Evolutionary conservation across 1,139 yeast species (phyloP).

Genomic region (Tardiomyces digboiensis): DNA sequence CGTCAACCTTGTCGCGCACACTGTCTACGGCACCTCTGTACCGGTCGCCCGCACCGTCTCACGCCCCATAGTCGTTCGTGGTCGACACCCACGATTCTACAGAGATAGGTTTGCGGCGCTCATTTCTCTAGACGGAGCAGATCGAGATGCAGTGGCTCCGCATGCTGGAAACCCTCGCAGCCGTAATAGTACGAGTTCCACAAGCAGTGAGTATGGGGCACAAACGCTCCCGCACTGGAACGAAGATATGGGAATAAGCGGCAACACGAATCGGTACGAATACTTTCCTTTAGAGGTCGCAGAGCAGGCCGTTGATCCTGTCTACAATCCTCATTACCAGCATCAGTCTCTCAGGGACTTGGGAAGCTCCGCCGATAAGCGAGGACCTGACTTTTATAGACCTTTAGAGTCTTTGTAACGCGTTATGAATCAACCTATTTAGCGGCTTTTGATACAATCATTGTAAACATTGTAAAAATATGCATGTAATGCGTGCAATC

Average conservation of each 20-base stretch:
- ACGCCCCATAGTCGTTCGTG: neutral
- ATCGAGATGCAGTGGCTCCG: too few relatives aligned
- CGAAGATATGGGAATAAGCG: neutral
- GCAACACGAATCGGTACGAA: neutral
- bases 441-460: too few relatives aligned
- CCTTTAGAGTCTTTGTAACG: neutral
- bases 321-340: neutral
- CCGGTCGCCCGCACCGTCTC: neutral
- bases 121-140: neutral
- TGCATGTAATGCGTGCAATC: too few relatives aligned
- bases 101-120: neutral
- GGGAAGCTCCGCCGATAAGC: neutral
- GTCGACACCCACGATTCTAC: neutral
- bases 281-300: neutral
- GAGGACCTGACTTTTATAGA: neutral
- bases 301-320: neutral
- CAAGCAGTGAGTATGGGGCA: neutral
- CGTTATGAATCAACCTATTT: neutral
- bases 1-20: neutral
- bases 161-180: neutral
- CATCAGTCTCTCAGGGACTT: neutral
- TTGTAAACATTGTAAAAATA: too few relatives aligned
- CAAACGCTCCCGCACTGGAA: neutral
- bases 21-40: neutral
- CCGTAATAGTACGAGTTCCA: neutral